Percentiles rank a stretch among this genome's conserved stretches.
phyloP scores from a whole-genome alignment of 1,284 basidiomycete genomes.

The Bondarzewia mesenterica region DNA sequence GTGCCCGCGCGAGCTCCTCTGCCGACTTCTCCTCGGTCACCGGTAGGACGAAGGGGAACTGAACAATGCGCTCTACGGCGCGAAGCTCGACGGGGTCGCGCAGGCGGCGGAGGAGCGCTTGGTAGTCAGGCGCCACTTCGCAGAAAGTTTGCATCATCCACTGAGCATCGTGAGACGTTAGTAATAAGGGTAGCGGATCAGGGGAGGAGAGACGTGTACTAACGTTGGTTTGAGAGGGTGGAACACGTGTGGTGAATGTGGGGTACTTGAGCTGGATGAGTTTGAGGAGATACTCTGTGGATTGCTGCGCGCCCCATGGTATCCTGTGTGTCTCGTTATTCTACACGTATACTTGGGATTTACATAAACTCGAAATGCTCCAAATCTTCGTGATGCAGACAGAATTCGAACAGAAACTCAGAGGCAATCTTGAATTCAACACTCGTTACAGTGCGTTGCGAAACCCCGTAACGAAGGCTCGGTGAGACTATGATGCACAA shows the following conservation, averaged over 20 bases:
- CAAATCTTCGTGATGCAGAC: too few species aligned
- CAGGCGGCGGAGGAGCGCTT: constrained; percentile 55
- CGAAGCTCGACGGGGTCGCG: constrained; percentile 58
- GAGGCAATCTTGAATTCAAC: too few species aligned
- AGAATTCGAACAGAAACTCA: too few species aligned
- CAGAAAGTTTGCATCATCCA: constrained; percentile 89
- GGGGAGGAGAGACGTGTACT: background rate
- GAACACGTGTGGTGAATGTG: constrained; percentile 67
- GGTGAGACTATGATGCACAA: too few species aligned
- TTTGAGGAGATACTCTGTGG: constrained; percentile 87
- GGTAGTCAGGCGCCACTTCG: constrained; percentile 80
- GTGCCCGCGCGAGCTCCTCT: constrained; percentile 75
- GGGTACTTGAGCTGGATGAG: constrained; percentile 95
- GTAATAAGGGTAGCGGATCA: background rate
- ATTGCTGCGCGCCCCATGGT: constrained; percentile 89
- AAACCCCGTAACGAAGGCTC: too few species aligned
- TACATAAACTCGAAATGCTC: too few species aligned
- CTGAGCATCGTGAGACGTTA: constrained; percentile 28
- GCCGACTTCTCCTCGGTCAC: constrained; percentile 83
- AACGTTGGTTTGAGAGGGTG: constrained; percentile 46
- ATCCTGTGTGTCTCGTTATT: constrained; percentile 71
- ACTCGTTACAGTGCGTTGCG: too few species aligned
- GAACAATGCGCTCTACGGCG: constrained; percentile 66
- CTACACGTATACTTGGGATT: too few species aligned
- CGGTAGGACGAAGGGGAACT: constrained; percentile 76